Conservation (phyloP, 2,329 filamentous ascomycete species). For the Cladosporium sp. region DNA sequence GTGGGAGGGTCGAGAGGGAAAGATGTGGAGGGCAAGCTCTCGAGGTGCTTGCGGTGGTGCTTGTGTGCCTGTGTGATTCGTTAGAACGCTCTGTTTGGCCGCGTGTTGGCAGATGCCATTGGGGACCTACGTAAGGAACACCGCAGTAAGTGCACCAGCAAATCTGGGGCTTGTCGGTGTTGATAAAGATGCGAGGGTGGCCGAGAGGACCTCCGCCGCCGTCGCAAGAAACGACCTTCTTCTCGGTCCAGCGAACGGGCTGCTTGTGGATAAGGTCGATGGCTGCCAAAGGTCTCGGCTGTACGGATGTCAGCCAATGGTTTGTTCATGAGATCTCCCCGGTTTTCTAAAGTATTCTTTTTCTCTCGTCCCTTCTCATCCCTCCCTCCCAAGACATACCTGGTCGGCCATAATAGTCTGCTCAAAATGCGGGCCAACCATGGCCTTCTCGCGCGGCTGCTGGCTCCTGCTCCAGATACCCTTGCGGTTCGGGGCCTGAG, state of each 20-base stretch:
- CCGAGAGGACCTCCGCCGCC: slow-evolving; percentile 86
- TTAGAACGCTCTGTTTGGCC: slow-evolving; percentile 1
- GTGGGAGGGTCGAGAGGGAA: slow-evolving; percentile 65
- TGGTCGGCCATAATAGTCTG: slow-evolving; percentile 91
- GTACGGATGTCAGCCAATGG: slow-evolving; percentile 21
- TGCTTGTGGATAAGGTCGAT: slow-evolving; percentile 96
- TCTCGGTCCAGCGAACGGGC: slow-evolving; percentile 86
- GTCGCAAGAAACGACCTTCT: slow-evolving; percentile 77
- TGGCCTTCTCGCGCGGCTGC: slow-evolving; percentile 72
- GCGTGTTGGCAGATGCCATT: slow-evolving; percentile 9
- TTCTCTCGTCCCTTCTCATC: neutral
- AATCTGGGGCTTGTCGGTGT: slow-evolving; percentile 95
- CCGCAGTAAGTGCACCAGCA: slow-evolving; percentile 88
- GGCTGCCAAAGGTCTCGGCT: slow-evolving; percentile 85
- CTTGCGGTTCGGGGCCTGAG: slow-evolving; percentile 82
- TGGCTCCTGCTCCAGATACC: slow-evolving; percentile 83
- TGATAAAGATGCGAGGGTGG: slow-evolving; percentile 94
- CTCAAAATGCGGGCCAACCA: slow-evolving; percentile 93
- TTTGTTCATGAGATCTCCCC: neutral
- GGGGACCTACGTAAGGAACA: slow-evolving; percentile 74
- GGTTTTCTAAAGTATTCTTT: neutral
- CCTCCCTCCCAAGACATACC: slow-evolving; percentile 47
- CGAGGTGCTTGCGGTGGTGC: slow-evolving; percentile 76
- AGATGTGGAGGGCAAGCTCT: slow-evolving; percentile 68
- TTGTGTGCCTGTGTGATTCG: slow-evolving; percentile 67